Base-by-base conservation (phyloP, 2,329 filamentous ascomycete species). In the Coniochaeta sp. region DNA sequence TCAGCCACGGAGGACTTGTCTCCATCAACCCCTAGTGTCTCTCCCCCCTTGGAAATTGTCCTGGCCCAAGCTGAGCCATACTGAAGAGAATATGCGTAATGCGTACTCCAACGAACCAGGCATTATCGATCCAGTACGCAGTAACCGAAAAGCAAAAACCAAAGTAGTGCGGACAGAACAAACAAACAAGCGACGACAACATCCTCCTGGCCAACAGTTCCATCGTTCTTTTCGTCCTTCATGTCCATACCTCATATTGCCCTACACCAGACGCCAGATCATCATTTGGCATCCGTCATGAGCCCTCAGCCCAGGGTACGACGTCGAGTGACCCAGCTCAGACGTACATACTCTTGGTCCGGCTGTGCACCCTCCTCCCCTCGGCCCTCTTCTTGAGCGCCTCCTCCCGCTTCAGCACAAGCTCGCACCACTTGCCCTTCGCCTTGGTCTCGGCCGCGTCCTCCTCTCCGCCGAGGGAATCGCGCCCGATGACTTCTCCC, bases 391-490 rank as follows among this genome's bases (percentile, higher is more conserved):
- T 79, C 58, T 81, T 81, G n/a, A 84, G 68, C 60, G 81, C 75
- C 68, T 85, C 84, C 67, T 88, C 85, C 64, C 81, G 75, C 77
- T 86, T 86, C 64, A 89, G 76, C 62, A 89, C 81, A 65, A 87
- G 73, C 62, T 89, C 86, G 67, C 85, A 89, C 87, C 87, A 89
- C 73, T 85, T 85, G 62, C 80, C 77, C 67, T 79, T 78, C 61
- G 75, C 72, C 59, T 77, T 77, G 2, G 62, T 59, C n/a, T 70
- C 74, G 56, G 40, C 58, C 28, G 79, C 80, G 47, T 82, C 81
- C 14, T 80, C 79, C 6, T 76, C 74, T 34, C 71, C 70, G 60
- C 74, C 74, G 58, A 79, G 77, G 59, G 79, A 78, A 60, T 80
- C 76, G 44, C 85, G 84, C 38, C 84, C 82, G 62, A 85, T 80